phyloP scores from a whole-genome alignment of 192 early-diverging fungal species.

The Paraglomus occultum region DNA sequence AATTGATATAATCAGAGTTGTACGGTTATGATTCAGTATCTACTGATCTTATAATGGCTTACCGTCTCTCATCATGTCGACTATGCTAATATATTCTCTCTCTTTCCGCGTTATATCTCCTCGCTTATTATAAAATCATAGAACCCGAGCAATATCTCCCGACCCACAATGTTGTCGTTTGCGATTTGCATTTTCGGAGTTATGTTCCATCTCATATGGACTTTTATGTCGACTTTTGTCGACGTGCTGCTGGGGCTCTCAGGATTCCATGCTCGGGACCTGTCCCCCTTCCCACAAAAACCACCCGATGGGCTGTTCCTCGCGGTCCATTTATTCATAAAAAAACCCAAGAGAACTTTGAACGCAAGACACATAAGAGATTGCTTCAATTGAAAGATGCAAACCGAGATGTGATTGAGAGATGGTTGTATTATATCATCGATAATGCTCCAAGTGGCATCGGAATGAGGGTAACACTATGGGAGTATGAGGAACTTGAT shows the following conservation, averaged over 20 bases:
- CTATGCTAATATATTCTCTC: too few relatives aligned
- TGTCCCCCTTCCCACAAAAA: slow-evolving; percentile 69
- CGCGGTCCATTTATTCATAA: slow-evolving; percentile 95
- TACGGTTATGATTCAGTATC: background rate
- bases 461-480: slow-evolving; percentile 74
- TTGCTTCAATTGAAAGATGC: slow-evolving; percentile 78
- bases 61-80: too few relatives aligned
- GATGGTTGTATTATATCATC: slow-evolving; percentile 78
- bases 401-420: slow-evolving; percentile 66
- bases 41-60: too few relatives aligned
- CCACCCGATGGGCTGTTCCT: slow-evolving; percentile 81
- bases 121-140: background rate
- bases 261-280: slow-evolving; percentile 69
- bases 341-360: slow-evolving; percentile 96
- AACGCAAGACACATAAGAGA: slow-evolving; percentile 84
- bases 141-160: slow-evolving; percentile 48
- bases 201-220: slow-evolving; percentile 85
- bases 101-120: too few relatives aligned
- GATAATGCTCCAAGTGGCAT: slow-evolving; percentile 83
- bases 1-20: too few relatives aligned
- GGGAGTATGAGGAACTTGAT: slow-evolving; percentile 63
- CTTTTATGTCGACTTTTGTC: slow-evolving; percentile 82
- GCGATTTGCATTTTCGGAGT: slow-evolving; percentile 72
- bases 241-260: slow-evolving; percentile 74
- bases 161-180: slow-evolving; percentile 69